These are phyloP conservation scores for Triticum turgidum DNA, from an alignment of 176 grass and related monocot genomes.

Conservation along the genomic window DNA sequence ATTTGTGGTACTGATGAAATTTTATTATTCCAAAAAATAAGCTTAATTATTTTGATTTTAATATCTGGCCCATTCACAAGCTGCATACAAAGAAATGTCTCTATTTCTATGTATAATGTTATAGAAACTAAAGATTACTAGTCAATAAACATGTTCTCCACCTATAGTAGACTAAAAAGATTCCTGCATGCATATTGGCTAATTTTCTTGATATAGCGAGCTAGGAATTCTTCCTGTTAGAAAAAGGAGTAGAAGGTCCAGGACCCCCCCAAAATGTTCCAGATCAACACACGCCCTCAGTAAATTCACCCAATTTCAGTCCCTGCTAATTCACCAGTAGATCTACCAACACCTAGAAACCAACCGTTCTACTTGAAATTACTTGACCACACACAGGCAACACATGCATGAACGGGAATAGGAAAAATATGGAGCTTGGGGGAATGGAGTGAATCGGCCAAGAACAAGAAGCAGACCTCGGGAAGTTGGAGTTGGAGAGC, in stretches of 20 bases:
- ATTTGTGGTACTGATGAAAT: neutral
- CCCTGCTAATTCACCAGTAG: neutral
- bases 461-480: slow-evolving; percentile 46
- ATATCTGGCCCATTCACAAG: neutral
- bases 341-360: slow-evolving; percentile 20
- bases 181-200: neutral
- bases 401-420: neutral
- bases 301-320: neutral
- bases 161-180: neutral
- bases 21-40: neutral
- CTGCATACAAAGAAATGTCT: neutral
- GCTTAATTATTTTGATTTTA: neutral
- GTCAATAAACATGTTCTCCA: slow-evolving; percentile 4
- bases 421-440: neutral
- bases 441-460: neutral
- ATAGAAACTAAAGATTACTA: neutral
- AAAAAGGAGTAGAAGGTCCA: neutral
- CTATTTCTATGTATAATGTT: neutral
- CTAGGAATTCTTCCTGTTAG: neutral
- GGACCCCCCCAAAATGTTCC: neutral
- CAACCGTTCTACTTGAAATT: slow-evolving; percentile 13
- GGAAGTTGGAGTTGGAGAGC: slow-evolving; percentile 59
- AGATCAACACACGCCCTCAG: neutral
- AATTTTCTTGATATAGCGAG: neutral
- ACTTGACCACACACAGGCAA: neutral